A percentile compares a stretch with the other conserved stretches of the same genome.
Conservation (phyloP, 2,329 filamentous ascomycete species). For the Aspergillus brasiliensis region DNA sequence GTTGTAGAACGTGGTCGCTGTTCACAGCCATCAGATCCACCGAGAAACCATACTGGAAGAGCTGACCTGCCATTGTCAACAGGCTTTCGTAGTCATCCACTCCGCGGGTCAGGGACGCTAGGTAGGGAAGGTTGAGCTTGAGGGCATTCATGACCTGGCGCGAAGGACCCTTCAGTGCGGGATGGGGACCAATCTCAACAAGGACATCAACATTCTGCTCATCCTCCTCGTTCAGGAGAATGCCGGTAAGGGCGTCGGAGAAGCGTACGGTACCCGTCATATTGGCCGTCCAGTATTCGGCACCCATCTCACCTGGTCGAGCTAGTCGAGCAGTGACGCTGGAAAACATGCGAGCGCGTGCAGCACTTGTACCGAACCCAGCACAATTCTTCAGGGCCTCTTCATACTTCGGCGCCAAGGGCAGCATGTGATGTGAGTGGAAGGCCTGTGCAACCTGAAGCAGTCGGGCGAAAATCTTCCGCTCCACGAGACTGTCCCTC, state of each 20-base stretch:
- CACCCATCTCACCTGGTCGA: neutral
- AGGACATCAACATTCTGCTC: neutral
- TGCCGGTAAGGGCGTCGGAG: neutral
- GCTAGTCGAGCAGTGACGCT: conserved; percentile 8
- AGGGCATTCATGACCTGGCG: conserved; percentile 1
- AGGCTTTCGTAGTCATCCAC: neutral
- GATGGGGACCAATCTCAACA: conserved; percentile 19
- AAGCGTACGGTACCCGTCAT: conserved; percentile 10
- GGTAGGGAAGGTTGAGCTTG: neutral
- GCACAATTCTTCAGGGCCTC: conserved; percentile 1
- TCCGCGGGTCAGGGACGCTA: neutral
- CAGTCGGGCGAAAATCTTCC: conserved; percentile 23
- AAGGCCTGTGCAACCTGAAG: conserved; percentile 30
- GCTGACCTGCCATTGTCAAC: neutral
- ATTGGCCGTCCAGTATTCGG: conserved; percentile 14
- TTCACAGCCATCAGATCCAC: conserved; percentile 4
- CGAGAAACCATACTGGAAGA: neutral
- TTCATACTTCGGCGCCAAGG: conserved; percentile 26
- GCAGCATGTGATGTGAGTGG: conserved; percentile 30
- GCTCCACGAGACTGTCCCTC: conserved; percentile 23
- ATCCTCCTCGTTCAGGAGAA: neutral
- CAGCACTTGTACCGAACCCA: neutral
- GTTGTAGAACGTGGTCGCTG: neutral
- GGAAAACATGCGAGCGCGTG: conserved; percentile 8
- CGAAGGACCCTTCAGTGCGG: conserved; percentile 25